Percentiles rank a stretch among this genome's conserved stretches.
Evolutionary conservation across 495 filamentous ascomycete genomes (phyloP).

Genomic region (Chaetomidium leptoderma): DNA sequence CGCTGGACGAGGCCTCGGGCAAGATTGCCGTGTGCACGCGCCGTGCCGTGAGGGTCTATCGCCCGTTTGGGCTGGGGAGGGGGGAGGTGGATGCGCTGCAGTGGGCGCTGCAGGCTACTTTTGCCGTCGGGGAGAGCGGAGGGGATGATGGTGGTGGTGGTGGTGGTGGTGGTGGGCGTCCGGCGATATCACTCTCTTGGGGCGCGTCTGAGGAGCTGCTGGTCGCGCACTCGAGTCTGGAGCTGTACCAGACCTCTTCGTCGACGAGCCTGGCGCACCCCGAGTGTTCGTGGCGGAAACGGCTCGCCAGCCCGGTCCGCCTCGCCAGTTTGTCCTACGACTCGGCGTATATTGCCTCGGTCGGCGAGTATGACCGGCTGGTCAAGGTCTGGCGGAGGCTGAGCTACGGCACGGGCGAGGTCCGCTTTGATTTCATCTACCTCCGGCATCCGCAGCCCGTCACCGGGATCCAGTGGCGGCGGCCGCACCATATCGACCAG

Average conservation of each 20-base stretch:
- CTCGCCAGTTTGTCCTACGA: slow-evolving; percentile 82
- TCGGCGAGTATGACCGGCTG: slow-evolving; percentile 73
- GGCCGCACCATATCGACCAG: slow-evolving; percentile 68
- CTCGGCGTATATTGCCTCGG: slow-evolving; percentile 76
- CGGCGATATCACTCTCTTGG: slow-evolving; percentile 73
- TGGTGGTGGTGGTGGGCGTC: neutral
- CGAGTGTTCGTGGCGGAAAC: slow-evolving; percentile 64
- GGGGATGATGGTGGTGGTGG: neutral
- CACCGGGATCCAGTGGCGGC: slow-evolving; percentile 80
- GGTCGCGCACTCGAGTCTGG: slow-evolving; percentile 64
- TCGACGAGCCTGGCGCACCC: slow-evolving; percentile 39
- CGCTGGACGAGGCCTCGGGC: slow-evolving; percentile 74
- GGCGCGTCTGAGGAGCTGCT: slow-evolving; percentile 78
- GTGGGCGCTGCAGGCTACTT: slow-evolving; percentile 49
- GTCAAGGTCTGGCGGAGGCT: slow-evolving; percentile 91
- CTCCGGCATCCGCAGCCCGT: slow-evolving; percentile 76
- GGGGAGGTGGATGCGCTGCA: slow-evolving; percentile 60
- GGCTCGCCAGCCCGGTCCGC: slow-evolving; percentile 66
- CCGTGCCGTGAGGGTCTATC: slow-evolving; percentile 68
- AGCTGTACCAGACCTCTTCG: slow-evolving; percentile 65
- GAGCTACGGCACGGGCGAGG: slow-evolving; percentile 77
- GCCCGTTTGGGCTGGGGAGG: slow-evolving; percentile 57
- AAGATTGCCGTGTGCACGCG: slow-evolving; percentile 75
- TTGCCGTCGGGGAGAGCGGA: slow-evolving; percentile 28
- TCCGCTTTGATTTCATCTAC: slow-evolving; percentile 87